phyloP scores from a whole-genome alignment of 177 flowering plant species.

The Vitis hybrid region DNA sequence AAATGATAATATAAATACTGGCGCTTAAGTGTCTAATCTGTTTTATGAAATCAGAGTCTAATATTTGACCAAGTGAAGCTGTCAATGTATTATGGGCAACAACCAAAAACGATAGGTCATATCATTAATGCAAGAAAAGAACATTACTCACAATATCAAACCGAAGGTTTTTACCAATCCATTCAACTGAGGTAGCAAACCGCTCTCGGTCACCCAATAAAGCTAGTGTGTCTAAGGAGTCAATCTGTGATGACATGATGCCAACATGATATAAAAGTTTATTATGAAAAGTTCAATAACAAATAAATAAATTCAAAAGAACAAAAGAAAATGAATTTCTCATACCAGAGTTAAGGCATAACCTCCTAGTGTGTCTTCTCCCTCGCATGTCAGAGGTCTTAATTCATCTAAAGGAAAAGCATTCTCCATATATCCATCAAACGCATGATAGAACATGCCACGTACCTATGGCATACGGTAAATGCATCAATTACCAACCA shows the following conservation, averaged over 20 bases:
- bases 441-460: conserved; percentile 95
- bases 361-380: conserved; percentile 93
- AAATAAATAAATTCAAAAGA: background rate
- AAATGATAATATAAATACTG: no score
- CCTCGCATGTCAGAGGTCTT: conserved; percentile 78
- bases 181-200: conserved; percentile 83
- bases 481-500: conserved; percentile 3
- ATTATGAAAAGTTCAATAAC: background rate
- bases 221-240: conserved; percentile 88
- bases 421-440: conserved; percentile 87
- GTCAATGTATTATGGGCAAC: no score
- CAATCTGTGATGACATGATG: conserved; percentile 53
- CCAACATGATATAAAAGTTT: conserved; percentile 8
- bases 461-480: conserved; percentile 55
- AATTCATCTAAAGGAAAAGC: conserved; percentile 96
- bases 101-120: background rate
- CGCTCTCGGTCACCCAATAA: conserved; percentile 78
- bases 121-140: conserved; percentile 6
- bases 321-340: background rate
- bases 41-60: no score
- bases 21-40: no score
- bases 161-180: conserved; percentile 91
- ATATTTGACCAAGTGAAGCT: no score
- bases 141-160: conserved; percentile 87
- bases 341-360: conserved; percentile 95